Conservation (phyloP, 805 yeast species). For the Wickerhamomyces strasburgensis region DNA sequence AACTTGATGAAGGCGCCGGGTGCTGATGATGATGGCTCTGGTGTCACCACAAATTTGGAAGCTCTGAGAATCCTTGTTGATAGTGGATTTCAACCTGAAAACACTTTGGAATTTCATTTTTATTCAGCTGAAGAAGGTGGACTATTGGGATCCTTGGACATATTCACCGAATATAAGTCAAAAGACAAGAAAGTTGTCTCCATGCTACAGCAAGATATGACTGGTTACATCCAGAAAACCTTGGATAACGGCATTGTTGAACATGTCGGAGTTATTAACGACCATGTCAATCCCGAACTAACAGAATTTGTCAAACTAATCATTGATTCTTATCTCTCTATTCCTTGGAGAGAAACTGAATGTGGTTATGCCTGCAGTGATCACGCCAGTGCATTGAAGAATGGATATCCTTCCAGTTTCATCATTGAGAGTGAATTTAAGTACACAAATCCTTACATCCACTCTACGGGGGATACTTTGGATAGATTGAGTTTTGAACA, state of each 20-base stretch:
- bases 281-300: slow-evolving; percentile 21
- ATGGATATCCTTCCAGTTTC: slow-evolving; percentile 81
- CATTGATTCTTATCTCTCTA: slow-evolving; percentile 56
- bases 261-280: slow-evolving; percentile 67
- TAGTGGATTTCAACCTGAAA: slow-evolving; percentile 46
- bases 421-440: slow-evolving; percentile 73
- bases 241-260: slow-evolving; percentile 39
- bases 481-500: slow-evolving; percentile 77
- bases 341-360: slow-evolving; percentile 65
- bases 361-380: slow-evolving; percentile 96
- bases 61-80: slow-evolving; percentile 59
- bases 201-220: slow-evolving; percentile 92
- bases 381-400: slow-evolving; percentile 78
- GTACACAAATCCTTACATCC: slow-evolving; percentile 64
- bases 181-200: slow-evolving; percentile 57
- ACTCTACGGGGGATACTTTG: slow-evolving; percentile 72
- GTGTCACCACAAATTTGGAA: slow-evolving; percentile 74
- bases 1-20: slow-evolving; percentile 75
- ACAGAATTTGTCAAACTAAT: slow-evolving; percentile 44
- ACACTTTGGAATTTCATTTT: slow-evolving; percentile 88
- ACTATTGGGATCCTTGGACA: slow-evolving; percentile 75
- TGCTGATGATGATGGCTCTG: slow-evolving; percentile 93
- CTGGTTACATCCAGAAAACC: slow-evolving; percentile 25
- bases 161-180: slow-evolving; percentile 51
- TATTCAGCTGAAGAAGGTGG: slow-evolving; percentile 97